A percentile compares a stretch with the other conserved stretches of the same genome.
These are phyloP conservation scores for Starmerella floris DNA, from an alignment of 805 yeast genomes.

Conservation along the genomic window DNA sequence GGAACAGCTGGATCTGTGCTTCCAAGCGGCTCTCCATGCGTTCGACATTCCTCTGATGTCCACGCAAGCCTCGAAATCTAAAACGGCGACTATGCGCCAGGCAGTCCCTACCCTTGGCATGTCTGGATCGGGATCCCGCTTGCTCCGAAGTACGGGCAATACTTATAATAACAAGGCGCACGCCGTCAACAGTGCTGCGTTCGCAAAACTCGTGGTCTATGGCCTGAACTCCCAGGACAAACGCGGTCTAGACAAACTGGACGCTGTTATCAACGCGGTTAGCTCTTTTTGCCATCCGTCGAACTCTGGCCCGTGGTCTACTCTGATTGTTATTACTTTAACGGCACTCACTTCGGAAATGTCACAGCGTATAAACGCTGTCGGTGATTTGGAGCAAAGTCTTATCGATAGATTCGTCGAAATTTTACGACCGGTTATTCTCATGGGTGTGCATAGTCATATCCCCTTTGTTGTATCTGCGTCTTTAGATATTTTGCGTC, in stretches of 20 bases:
- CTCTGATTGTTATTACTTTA: slow-evolving; percentile 51
- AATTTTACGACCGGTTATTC: slow-evolving; percentile 41
- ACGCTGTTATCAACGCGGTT: slow-evolving; percentile 49
- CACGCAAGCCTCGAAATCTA: slow-evolving; percentile 1
- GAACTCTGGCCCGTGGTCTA: slow-evolving; percentile 80
- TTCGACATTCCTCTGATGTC: slow-evolving; percentile 34
- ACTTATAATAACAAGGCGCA: neutral
- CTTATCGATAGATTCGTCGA: slow-evolving; percentile 34
- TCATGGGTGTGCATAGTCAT: slow-evolving; percentile 41
- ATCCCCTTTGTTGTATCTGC: slow-evolving; percentile 6
- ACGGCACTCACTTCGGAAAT: slow-evolving; percentile 37
- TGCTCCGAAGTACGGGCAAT: neutral
- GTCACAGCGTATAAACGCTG: slow-evolving; percentile 24
- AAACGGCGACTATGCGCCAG: neutral
- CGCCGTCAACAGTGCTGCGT: slow-evolving; percentile 7
- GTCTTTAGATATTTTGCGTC: slow-evolving; percentile 9
- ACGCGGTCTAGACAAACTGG: slow-evolving; percentile 32
- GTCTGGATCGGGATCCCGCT: neutral
- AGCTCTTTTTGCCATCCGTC: slow-evolving; percentile 86
- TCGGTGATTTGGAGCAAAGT: slow-evolving; percentile 24
- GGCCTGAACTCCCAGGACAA: slow-evolving; percentile 38
- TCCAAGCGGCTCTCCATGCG: slow-evolving; percentile 34
- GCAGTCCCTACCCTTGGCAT: neutral
- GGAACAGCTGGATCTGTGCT: slow-evolving; percentile 45
- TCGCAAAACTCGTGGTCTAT: slow-evolving; percentile 42